Evolutionary conservation across 805 yeast genomes (phyloP).

Genomic region (Crinitomyces ghanaensis): DNA sequence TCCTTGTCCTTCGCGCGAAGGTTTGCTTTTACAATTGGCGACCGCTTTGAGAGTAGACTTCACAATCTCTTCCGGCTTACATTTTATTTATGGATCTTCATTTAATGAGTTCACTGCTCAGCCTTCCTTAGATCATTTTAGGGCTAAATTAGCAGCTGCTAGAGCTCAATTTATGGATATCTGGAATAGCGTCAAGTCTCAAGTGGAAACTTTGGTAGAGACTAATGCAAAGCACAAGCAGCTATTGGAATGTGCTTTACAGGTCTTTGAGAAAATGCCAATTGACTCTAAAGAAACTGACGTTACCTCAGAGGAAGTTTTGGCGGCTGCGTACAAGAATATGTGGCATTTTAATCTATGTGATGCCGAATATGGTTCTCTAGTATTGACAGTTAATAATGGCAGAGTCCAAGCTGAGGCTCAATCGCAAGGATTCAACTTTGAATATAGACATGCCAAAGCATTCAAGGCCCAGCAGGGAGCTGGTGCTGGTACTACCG

Average conservation of each 20-base stretch:
- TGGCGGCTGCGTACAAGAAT: constrained; percentile 54
- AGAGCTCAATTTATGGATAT: constrained; percentile 50
- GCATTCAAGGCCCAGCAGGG: neutral
- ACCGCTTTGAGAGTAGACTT: constrained; percentile 58
- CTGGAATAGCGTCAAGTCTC: constrained; percentile 49
- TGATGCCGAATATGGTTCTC: constrained; percentile 43
- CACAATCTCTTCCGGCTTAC: constrained; percentile 61
- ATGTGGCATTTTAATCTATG: constrained; percentile 71
- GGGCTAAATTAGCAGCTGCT: constrained; percentile 49
- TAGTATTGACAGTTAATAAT: constrained; percentile 33
- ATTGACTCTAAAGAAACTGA: constrained; percentile 3
- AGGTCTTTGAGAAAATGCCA: constrained; percentile 46
- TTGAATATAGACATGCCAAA: constrained; percentile 33
- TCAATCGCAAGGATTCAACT: constrained; percentile 52
- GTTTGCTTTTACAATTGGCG: constrained; percentile 55
- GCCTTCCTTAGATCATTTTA: constrained; percentile 50
- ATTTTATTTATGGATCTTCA: constrained; percentile 57
- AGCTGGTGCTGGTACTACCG: constrained; percentile 1
- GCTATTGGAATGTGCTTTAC: constrained; percentile 43
- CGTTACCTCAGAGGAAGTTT: constrained; percentile 31
- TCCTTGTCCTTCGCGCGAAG: constrained; percentile 61
- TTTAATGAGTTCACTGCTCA: constrained; percentile 58
- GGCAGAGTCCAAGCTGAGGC: constrained; percentile 44
- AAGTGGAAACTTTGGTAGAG: constrained; percentile 33
- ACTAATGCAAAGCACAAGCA: constrained; percentile 34